Evolutionary conservation across 352 stramenopile genomes (phyloP).

Genomic region (Saprolegnia parasitica): DNA sequence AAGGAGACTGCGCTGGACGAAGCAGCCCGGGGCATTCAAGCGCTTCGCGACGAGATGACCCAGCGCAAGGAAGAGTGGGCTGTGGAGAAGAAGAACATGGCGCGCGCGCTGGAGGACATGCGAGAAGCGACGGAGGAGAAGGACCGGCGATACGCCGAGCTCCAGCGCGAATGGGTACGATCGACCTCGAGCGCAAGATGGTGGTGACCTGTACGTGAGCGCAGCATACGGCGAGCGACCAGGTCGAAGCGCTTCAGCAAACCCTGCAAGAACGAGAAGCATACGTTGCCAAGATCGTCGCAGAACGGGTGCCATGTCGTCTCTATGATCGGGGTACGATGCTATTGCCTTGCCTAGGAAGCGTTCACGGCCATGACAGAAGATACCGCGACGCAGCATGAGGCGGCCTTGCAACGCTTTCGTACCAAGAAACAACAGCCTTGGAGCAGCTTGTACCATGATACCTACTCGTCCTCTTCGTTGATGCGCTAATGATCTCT

Average conservation of each 20-base stretch:
- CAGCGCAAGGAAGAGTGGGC: not conserved
- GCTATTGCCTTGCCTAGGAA: not conserved
- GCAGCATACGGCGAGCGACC: not conserved
- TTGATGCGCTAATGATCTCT: not conserved
- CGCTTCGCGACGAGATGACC: not conserved
- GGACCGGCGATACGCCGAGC: no score
- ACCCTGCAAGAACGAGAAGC: conserved; percentile 15
- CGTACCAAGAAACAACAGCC: conserved; percentile 8
- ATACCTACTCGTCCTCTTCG: not conserved
- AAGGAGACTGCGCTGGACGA: conserved; percentile 12
- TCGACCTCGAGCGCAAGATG: not conserved
- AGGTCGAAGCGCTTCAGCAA: not conserved
- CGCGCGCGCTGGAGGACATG: not conserved
- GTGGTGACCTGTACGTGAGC: not conserved
- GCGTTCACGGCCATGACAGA: not conserved
- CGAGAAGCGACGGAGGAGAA: not conserved
- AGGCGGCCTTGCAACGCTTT: not conserved
- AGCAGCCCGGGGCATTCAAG: not conserved
- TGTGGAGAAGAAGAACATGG: not conserved
- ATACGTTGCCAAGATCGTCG: not conserved
- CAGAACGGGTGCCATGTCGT: conserved; percentile 9
- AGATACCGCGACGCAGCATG: not conserved
- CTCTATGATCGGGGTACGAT: not conserved
- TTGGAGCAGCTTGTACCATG: conserved; percentile 9
- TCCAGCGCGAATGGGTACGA: not conserved